phyloP scores from a whole-genome alignment of 345 rosid genomes.

The Citrus cavaleriei region DNA sequence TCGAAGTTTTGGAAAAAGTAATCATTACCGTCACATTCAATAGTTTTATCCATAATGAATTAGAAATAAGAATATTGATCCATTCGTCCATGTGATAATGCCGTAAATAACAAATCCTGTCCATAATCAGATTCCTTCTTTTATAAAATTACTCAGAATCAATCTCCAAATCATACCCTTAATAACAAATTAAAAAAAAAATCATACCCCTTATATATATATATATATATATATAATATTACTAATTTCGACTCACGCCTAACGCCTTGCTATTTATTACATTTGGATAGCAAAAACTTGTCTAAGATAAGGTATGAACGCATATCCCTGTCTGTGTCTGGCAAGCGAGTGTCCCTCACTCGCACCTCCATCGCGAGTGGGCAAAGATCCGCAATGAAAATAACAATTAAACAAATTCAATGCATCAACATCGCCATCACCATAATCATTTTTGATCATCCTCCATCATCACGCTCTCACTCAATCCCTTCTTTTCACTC shows the following conservation, averaged over 20 bases:
- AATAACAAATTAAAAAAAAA: too few relatives aligned
- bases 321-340: background rate
- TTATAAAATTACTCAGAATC: background rate
- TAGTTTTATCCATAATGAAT: too few relatives aligned
- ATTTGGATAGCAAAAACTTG: background rate
- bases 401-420: background rate
- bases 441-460: conserved; percentile 3
- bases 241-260: background rate
- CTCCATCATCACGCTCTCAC: background rate
- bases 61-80: background rate
- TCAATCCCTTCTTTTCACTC: background rate
- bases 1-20: background rate
- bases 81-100: background rate
- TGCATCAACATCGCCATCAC: conserved; percentile 10
- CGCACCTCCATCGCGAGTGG: background rate
- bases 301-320: background rate
- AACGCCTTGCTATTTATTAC: background rate
- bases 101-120: background rate
- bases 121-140: background rate
- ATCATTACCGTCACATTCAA: too few relatives aligned
- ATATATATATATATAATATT: too few relatives aligned
- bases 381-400: too few relatives aligned
- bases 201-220: background rate
- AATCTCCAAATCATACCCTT: background rate
- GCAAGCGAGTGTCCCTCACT: background rate